Percentiles rank a stretch among this genome's conserved stretches.
Conservation (phyloP, 1,284 basidiomycete genomes). For the Cystobasidium sp. region DNA sequence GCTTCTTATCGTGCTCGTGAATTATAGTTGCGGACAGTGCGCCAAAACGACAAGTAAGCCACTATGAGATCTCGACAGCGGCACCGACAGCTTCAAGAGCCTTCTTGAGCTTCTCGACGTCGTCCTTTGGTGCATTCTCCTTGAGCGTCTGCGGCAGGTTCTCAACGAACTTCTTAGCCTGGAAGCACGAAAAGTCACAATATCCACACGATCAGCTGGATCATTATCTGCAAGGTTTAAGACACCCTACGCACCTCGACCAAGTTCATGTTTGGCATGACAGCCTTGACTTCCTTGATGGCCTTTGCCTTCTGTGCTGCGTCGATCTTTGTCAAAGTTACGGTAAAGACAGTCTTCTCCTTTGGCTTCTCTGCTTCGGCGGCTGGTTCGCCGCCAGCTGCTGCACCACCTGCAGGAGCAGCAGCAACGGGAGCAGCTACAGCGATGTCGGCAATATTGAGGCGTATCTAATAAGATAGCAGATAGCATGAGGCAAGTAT, state of each 20-base stretch:
- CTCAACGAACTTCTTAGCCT: slow-evolving; percentile 99
- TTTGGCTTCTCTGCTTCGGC: slow-evolving; percentile 81
- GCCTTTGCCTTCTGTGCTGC: slow-evolving; percentile 91
- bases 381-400: slow-evolving; percentile 66
- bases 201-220: neutral
- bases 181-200: neutral
- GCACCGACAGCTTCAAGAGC: slow-evolving; percentile 88
- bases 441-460: slow-evolving; percentile 98
- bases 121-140: slow-evolving; percentile 95
- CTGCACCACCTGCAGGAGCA: slow-evolving; percentile 59
- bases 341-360: slow-evolving; percentile 97
- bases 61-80: slow-evolving; percentile 65
- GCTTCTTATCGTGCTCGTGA: neutral
- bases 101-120: slow-evolving; percentile 94
- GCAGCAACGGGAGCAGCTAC: slow-evolving; percentile 69
- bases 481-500: too few species aligned
- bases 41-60: neutral
- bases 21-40: neutral
- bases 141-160: slow-evolving; percentile 91
- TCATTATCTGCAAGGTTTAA: neutral
- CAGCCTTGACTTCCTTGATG: slow-evolving; percentile 95
- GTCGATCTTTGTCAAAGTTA: slow-evolving; percentile 92
- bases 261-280: slow-evolving; percentile 90
- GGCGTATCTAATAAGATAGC: slow-evolving; percentile 67
- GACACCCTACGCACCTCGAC: slow-evolving; percentile 74